phyloP scores from a whole-genome alignment of 1,284 basidiomycete genomes.

The Omphalotus olearius region DNA sequence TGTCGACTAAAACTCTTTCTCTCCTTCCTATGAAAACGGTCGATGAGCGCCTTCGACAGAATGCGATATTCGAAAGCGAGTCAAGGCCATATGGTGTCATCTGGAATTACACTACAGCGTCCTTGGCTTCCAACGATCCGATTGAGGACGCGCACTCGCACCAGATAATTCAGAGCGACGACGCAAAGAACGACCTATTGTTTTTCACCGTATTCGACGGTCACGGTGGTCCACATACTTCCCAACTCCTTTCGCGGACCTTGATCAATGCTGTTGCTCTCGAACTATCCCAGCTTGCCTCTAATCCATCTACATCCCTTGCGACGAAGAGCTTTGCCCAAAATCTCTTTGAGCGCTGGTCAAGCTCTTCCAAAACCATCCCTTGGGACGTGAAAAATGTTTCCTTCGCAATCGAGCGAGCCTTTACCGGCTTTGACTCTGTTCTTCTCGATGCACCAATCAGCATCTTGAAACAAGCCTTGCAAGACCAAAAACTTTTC shows the following conservation, averaged over 20 bases:
- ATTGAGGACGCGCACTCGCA: constrained; percentile 85
- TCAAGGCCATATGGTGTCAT: constrained; percentile 47
- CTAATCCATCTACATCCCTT: constrained; percentile 18
- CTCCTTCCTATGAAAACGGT: constrained; percentile 55
- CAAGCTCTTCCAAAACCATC: constrained; percentile 25
- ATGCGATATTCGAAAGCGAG: constrained; percentile 43
- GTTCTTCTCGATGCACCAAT: constrained; percentile 79
- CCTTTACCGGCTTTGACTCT: constrained; percentile 76
- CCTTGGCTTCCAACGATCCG: constrained; percentile 81
- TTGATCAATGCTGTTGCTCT: constrained; percentile 86
- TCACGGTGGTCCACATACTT: constrained; percentile 83
- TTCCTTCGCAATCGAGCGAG: constrained; percentile 69
- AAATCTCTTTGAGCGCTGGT: constrained; percentile 4
- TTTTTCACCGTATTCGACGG: constrained; percentile 94
- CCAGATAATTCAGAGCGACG: constrained; percentile 65
- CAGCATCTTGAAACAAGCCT: constrained; percentile 58
- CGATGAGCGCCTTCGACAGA: constrained; percentile 55
- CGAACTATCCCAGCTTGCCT: constrained; percentile 60
- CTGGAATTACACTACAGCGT: constrained; percentile 77
- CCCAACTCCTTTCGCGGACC: constrained; percentile 77
- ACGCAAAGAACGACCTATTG: constrained; percentile 64
- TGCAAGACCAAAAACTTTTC: constrained; percentile 38
- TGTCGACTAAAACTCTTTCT: constrained; percentile 48
- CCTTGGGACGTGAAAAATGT: constrained; percentile 55
- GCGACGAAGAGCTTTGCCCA: constrained; percentile 2